Percentiles rank a stretch among this genome's conserved stretches.
These are phyloP conservation scores for Dendrocalamus sinicus DNA, from an alignment of 176 grass and related monocot genomes.

Conservation along the genomic window DNA sequence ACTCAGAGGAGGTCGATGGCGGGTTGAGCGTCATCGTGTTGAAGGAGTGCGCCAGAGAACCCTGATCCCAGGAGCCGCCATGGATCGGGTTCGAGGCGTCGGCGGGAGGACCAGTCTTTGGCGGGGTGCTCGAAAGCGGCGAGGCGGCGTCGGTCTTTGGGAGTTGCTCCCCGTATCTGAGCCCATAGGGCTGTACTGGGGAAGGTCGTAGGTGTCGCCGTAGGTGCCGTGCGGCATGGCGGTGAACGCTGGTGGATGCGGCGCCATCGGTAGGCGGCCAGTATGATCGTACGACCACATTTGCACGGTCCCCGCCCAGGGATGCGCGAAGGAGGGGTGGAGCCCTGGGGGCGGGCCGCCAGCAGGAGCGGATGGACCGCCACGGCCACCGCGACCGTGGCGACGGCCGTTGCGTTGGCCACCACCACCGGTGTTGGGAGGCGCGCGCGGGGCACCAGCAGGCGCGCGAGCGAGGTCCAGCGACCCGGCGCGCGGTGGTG, in stretches of 20 bases:
- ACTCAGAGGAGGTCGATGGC: neutral
- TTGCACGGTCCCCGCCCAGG: neutral
- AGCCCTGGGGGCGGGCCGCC: neutral
- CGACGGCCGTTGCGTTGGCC: neutral
- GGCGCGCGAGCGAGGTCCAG: neutral
- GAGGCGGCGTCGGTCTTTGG: too few species aligned
- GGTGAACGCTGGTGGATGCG: neutral
- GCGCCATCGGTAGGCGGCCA: neutral
- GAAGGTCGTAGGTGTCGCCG: neutral
- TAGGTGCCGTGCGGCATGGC: neutral
- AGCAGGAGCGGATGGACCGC: fast-evolving
- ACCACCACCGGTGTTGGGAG: too few species aligned
- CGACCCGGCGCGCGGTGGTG: neutral
- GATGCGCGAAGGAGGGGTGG: neutral
- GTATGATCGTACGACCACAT: neutral
- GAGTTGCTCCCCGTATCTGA: too few species aligned
- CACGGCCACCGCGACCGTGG: neutral
- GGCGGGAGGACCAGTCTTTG: too few species aligned
- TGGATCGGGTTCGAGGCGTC: too few species aligned
- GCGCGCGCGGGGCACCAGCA: too few species aligned
- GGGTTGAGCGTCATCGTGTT: neutral
- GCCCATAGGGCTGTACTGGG: neutral
- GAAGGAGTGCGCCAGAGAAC: neutral
- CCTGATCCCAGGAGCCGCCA: neutral
- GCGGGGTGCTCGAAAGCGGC: too few species aligned